Base-by-base conservation (phyloP, 306 rosid species). In the Acacia crassicarpa region DNA sequence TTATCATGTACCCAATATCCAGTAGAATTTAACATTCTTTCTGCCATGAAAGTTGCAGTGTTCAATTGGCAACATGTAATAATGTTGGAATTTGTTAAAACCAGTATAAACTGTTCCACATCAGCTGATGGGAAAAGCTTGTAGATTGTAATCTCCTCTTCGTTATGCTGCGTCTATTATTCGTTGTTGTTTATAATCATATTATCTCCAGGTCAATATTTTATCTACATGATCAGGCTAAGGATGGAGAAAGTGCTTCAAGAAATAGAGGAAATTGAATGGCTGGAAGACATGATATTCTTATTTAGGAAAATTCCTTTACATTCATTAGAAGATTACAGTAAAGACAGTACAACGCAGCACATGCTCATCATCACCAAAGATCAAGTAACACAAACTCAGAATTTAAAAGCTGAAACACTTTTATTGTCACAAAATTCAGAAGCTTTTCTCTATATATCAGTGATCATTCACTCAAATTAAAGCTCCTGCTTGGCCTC, bases 401-500 rank as follows among this genome's bases (percentile, higher is more conserved):
- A 9, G 67, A 45, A 23, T 38, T 38, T 38, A 38, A 38, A 32
- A 80, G 59, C 83, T 6, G 71, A 58, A 80, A 73, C 81, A 72
- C 61, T 78, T 80, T 44, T 81, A 78, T 84, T 81, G 77, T 78
- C 67, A 27, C 67, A 69, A 0, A 69, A 40, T 69, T 22, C 33
- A 20, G 30, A 76, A 16, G 48, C 51, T 32, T 46, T 58, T 54
- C 38, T 67, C 25, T 5, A 33, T 20, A 46, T 20, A 48, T 41
- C 23, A 43, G 14, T 35, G 22, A 44, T 40, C 49, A 66, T 53
- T 19, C 62, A 25, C 12, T 23, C 81, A 89, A 1, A 6, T 38
- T 38, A 38, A 43, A 86, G 86, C 83, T 86, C 95, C 65, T 91
- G 92, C 81, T 84, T 86, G 77, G 72, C 27, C 74, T 75, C 79